phyloP scores from a whole-genome alignment of 345 rosid genomes.

The Acer yangbiense region DNA sequence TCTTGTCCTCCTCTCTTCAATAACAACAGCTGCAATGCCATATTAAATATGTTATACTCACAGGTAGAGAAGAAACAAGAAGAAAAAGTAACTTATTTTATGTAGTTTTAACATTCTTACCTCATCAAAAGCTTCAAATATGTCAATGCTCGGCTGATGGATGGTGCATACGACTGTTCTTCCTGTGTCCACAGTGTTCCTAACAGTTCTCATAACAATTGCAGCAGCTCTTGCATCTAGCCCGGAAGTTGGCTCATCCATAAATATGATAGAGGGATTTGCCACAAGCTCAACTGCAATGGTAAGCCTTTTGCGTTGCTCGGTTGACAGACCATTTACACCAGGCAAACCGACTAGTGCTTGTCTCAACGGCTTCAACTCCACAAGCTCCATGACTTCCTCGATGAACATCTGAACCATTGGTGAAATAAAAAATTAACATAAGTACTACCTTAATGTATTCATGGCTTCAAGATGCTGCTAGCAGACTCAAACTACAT shows the following conservation, averaged over 20 bases:
- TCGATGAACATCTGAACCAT: constrained; percentile 24
- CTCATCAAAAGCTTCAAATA: constrained; percentile 58
- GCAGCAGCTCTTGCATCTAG: constrained; percentile 64
- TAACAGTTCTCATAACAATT: constrained; percentile 56
- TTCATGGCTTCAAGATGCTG: background rate
- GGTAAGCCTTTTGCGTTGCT: constrained; percentile 54
- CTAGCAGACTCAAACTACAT: background rate
- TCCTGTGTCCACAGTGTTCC: constrained; percentile 56
- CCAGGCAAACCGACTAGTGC: constrained; percentile 58
- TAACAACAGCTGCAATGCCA: constrained; percentile 57
- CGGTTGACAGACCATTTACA: constrained; percentile 46
- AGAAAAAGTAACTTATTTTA: background rate
- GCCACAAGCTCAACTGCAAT: constrained; percentile 57
- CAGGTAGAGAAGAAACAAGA: background rate
- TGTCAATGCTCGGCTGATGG: constrained; percentile 56
- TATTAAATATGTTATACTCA: background rate
- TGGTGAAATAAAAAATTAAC: background rate
- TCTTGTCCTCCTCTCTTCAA: constrained; percentile 80
- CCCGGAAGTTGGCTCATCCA: constrained; percentile 61
- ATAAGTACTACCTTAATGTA: background rate
- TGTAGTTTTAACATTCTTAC: constrained; percentile 21
- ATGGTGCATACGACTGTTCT: constrained; percentile 57
- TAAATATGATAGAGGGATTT: constrained; percentile 49
- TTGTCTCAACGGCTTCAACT: constrained; percentile 33
- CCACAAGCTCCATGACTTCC: constrained; percentile 56